These are phyloP conservation scores for Coemansia sp. DNA, from an alignment of 371 early-diverging fungal genomes.

Conservation along the genomic window DNA sequence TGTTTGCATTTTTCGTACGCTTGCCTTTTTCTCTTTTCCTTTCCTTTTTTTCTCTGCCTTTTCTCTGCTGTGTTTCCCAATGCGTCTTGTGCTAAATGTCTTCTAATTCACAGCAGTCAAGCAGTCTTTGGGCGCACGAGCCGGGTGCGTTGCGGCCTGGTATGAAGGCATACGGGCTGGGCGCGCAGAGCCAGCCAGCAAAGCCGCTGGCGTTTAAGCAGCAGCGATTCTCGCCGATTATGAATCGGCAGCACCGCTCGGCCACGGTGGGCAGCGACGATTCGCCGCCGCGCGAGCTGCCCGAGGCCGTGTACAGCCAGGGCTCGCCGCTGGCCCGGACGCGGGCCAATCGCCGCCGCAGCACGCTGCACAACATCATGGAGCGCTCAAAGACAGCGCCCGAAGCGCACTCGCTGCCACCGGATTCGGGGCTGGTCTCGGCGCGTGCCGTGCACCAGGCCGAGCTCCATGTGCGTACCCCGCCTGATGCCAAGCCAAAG, in stretches of 20 bases:
- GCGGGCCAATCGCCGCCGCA: constrained; percentile 36
- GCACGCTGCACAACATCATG: constrained; percentile 40
- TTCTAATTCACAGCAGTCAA: constrained; percentile 31
- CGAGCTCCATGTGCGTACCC: constrained; percentile 39
- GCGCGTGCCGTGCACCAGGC: constrained; percentile 38
- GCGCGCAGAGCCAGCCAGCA: constrained; percentile 3
- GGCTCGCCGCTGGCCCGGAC: constrained; percentile 34
- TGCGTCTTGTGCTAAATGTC: not conserved
- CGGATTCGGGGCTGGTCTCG: constrained; percentile 6
- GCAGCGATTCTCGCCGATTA: constrained; percentile 44
- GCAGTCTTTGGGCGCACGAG: constrained; percentile 31
- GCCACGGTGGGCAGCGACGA: constrained; percentile 37
- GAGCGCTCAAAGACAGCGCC: constrained; percentile 37
- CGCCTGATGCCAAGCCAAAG: constrained; percentile 16
- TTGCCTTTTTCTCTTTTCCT: constrained; percentile 6
- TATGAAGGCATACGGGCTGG: constrained; percentile 14
- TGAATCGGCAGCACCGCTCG: constrained; percentile 45
- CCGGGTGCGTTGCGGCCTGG: constrained; percentile 23
- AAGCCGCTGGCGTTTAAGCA: constrained; percentile 16
- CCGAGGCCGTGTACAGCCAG: constrained; percentile 17
- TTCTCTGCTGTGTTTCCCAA: constrained; percentile 2
- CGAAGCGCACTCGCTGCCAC: constrained; percentile 13
- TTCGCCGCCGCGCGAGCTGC: constrained; percentile 22
- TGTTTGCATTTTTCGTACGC: constrained; percentile 6
- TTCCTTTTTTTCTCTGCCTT: not conserved